A percentile compares a stretch with the other conserved stretches of the same genome.
phyloP scores from a whole-genome alignment of 2,329 filamentous ascomycete genomes.

The Stemphylium vesicarium region DNA sequence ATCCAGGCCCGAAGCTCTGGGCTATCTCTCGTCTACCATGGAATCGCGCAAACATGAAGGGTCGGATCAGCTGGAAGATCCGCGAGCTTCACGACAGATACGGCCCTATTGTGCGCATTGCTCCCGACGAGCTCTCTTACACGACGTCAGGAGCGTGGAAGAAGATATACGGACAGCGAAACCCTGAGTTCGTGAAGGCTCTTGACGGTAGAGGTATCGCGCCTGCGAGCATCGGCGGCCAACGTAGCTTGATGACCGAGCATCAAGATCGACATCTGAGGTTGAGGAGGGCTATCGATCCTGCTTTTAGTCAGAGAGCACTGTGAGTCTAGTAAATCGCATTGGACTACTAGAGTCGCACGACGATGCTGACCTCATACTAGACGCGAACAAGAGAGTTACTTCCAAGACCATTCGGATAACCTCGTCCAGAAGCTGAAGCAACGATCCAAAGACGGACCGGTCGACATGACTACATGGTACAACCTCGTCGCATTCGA shows the following conservation, averaged over 20 bases:
- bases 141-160: constrained; percentile 10
- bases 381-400: constrained; percentile 9
- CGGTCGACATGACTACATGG: constrained; percentile 12
- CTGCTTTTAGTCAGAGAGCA: constrained; percentile 10
- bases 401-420: constrained; percentile 10
- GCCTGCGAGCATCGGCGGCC: constrained; percentile 10
- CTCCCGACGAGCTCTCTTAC: constrained; percentile 9
- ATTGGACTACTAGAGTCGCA: neutral
- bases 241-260: constrained; percentile 14
- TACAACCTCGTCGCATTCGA: constrained; percentile 11
- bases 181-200: constrained; percentile 10
- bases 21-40: constrained; percentile 14
- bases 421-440: constrained; percentile 6
- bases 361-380: neutral
- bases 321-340: constrained; percentile 1
- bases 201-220: constrained; percentile 12
- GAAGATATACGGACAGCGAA: constrained; percentile 15
- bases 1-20: constrained; percentile 15
- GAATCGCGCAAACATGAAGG: constrained; percentile 3
- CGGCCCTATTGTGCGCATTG: constrained; percentile 7
- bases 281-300: constrained; percentile 12
- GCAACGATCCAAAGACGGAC: neutral
- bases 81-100: constrained; percentile 9
- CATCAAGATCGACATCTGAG: constrained; percentile 13
- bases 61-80: constrained; percentile 7